Conservation (phyloP, 176 grass and related monocot species). For the Hyparrhenia diplandra region DNA sequence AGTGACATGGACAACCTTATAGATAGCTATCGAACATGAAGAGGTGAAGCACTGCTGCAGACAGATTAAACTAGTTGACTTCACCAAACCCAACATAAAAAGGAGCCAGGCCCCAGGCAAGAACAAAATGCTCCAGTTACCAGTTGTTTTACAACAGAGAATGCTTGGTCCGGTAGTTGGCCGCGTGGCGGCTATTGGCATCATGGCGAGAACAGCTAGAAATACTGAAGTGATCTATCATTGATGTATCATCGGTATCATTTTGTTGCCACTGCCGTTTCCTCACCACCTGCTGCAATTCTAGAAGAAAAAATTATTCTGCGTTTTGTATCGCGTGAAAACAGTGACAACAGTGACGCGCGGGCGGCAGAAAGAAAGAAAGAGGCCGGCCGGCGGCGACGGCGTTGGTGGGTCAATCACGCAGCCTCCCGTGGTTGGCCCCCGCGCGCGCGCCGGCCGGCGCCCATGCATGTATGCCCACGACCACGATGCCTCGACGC, state of each 20-base stretch:
- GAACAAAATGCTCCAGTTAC: background rate
- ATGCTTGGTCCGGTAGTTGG: background rate
- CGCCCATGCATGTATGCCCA: background rate
- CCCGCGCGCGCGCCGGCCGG: background rate
- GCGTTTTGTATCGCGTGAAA: too few species aligned
- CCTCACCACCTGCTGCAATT: too few species aligned
- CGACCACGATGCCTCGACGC: too few species aligned
- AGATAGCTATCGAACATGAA: background rate
- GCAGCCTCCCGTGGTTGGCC: conserved; percentile 6
- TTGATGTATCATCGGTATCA: too few species aligned
- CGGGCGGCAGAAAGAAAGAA: background rate
- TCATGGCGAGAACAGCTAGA: too few species aligned
- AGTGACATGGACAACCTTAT: too few species aligned
- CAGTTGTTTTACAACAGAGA: background rate
- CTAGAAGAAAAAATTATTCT: too few species aligned
- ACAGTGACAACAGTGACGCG: background rate
- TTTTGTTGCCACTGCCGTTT: too few species aligned
- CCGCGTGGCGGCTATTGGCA: too few species aligned
- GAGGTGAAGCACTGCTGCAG: background rate
- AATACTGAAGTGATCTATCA: too few species aligned
- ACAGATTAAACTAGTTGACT: background rate
- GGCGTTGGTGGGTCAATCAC: conserved; percentile 15
- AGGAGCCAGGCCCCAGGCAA: background rate
- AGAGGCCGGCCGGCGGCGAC: background rate
- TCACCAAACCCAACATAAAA: too few species aligned